A percentile compares a stretch with the other conserved stretches of the same genome.
phyloP scores from a whole-genome alignment of 352 stramenopile genomes.

The Phytophthora foliorum region DNA sequence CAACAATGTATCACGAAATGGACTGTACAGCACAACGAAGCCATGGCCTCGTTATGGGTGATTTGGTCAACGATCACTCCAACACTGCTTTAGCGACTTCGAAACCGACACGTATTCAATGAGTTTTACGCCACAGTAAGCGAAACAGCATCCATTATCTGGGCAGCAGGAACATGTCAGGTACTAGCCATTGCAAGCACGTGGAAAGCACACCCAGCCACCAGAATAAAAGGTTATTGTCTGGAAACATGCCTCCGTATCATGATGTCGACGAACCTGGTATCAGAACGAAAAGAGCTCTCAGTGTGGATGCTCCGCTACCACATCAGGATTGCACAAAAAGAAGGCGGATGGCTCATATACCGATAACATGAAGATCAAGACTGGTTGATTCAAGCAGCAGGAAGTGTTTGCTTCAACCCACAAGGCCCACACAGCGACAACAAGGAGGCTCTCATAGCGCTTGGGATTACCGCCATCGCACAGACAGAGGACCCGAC shows the following conservation, averaged over 20 bases:
- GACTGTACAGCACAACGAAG: neutral
- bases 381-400: neutral
- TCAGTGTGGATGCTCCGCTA: too few relatives aligned
- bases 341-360: too few relatives aligned
- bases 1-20: neutral
- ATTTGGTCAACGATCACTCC: too few relatives aligned
- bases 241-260: neutral
- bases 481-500: neutral
- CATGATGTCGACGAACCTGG: too few relatives aligned
- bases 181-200: neutral
- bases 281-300: too few relatives aligned
- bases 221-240: neutral
- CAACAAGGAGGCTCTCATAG: too few relatives aligned
- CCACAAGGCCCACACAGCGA: too few relatives aligned
- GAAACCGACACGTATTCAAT: neutral
- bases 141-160: neutral
- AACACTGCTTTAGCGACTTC: too few relatives aligned
- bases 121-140: too few relatives aligned
- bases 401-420: too few relatives aligned
- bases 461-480: too few relatives aligned
- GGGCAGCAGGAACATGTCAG: neutral
- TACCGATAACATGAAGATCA: neutral
- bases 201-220: neutral
- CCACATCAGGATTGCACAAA: too few relatives aligned
- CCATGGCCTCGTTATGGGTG: neutral